Base-by-base conservation (phyloP, 495 filamentous ascomycete species). In the Aspergillus wentii region DNA sequence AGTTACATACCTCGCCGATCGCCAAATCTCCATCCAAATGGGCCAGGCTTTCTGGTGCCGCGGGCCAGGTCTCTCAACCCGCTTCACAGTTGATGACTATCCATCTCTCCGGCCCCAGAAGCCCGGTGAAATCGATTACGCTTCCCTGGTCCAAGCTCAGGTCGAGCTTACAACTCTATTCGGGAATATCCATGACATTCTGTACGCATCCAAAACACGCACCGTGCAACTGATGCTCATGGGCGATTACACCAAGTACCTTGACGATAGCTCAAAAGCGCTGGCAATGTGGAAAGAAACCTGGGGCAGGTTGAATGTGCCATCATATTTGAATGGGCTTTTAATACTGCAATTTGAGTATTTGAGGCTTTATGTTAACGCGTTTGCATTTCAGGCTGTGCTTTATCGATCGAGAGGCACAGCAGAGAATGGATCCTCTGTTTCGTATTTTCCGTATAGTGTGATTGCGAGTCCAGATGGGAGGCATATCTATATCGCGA, bases 1-100 rank as follows among this genome's bases (percentile, higher is more conserved):
- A 46, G 39, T 39, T 28, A 39, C 35, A 8, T 48, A 43, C 21
- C 27, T 48, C 16, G 35, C 44, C 6, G 44, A 48, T 17, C 44
- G 44, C 17, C 44, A 48, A 31, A 48, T 48, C 5, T 43, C 44
- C 9, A 39, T 48, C 5, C 39, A 37, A 30, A 48, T 48, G 44
- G 44, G 44, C 4, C 44, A 48, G 20, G 33, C 44, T 5, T 48
- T 48, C 26, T 48, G 44, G 44, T 48, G 34, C 13, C 44, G 44
- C 10, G 44, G 44, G 0, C 44, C 44, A 4, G 33, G 32, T 8
- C 38, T 48, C 3, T 42, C 44, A 6, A 33, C 39, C 4, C 18
- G 29, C 2, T 42, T 48, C 5, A 48, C 39, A 8, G 30, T 22
- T 17, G 13, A 48, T 2, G 44, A 48, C 29, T 46, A 38, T 30